Evolutionary conservation across 805 yeast genomes (phyloP), one percentile per base, ranked within the genome.

Genomic region (Zygotorulaspora chibaensis): DNA sequence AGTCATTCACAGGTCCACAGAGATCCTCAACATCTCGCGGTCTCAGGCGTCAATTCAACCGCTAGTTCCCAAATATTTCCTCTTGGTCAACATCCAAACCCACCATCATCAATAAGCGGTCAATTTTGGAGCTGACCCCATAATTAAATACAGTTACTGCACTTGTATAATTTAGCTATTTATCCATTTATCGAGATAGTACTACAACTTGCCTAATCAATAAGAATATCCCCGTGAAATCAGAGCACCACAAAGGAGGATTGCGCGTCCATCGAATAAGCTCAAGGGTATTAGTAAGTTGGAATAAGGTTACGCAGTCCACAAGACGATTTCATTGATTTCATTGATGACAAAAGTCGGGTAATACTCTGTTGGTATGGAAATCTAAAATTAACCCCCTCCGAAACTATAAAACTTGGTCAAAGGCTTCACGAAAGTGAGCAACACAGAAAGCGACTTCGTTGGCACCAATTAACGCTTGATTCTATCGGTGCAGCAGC

Each of bases 101-200:
- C 38, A 16, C 16, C 36, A 18, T 33, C 49, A 13, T 43, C 54
- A 10, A 15, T 49, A 27, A 41, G 50, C 1, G 46, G 52, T 29
- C 53, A 55, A 27, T 51, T 55, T 3, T 55, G 59, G 59, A 45
- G 57, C 20, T 55, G 45, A 41, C 11, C 25, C 25, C 7, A 20
- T 20, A 7, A 20, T 20, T 20, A 4, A 20, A 20, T 20, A 29
- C 9, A 29, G 15, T 29, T 29, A 13, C 33, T 29, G 20, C 16
- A 9, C 13, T 13, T 33, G 36, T 33, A 33, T 16, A 33, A 33
- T 16, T 33, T 16, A 16, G 16, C 11, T 13, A 33, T 20, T 33
- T 17, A 16, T 33, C 36, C 9, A 33, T 33, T 33, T 33, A 33
- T 33, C 36, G 16, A 29, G 6, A 29, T 29, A 29, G 33, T 13